Conservation (phyloP, 1,139 yeast genomes). For the Scheffersomyces lignicola region DNA sequence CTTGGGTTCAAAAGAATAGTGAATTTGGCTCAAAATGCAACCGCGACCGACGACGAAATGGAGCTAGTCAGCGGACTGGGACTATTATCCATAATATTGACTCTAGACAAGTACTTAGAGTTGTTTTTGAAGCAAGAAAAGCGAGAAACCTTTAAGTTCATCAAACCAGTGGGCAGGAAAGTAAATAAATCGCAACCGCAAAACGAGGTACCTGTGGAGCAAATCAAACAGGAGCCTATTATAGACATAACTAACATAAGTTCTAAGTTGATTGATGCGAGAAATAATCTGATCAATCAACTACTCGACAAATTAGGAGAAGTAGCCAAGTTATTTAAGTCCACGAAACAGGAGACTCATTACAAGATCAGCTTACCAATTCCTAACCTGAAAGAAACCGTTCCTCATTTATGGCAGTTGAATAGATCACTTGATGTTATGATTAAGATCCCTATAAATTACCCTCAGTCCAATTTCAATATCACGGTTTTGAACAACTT, state of each 20-base stretch:
- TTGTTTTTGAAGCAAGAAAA: slow-evolving; percentile 58
- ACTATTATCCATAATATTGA: slow-evolving; percentile 52
- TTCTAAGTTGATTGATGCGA: slow-evolving; percentile 12
- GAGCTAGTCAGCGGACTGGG: slow-evolving; percentile 47
- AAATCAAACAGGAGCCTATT: slow-evolving; percentile 2
- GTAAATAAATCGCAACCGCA: slow-evolving; percentile 1
- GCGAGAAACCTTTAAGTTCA: slow-evolving; percentile 41
- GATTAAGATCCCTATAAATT: slow-evolving; percentile 22
- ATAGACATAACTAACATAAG: slow-evolving; percentile 6
- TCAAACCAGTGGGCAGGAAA: slow-evolving; percentile 18
- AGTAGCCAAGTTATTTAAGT: slow-evolving; percentile 27
- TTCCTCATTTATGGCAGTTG: slow-evolving; percentile 23
- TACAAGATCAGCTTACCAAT: slow-evolving; percentile 26
- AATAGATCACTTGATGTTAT: slow-evolving; percentile 19
- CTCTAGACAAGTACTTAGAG: slow-evolving; percentile 61
- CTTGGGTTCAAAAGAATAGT: slow-evolving; percentile 58
- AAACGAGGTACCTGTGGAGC: not conserved
- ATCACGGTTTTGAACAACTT: slow-evolving; percentile 25
- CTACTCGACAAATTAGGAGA: slow-evolving; percentile 23
- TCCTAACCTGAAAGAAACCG: slow-evolving; percentile 11
- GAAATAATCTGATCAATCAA: slow-evolving; percentile 22
- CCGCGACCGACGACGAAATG: slow-evolving; percentile 23
- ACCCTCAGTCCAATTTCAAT: slow-evolving; percentile 17
- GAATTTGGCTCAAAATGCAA: slow-evolving; percentile 27
- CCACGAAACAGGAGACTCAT: slow-evolving; percentile 16